Conservation (phyloP, 768 basidiomycete genomes). For the Gloeopeniophorella convolvens region DNA sequence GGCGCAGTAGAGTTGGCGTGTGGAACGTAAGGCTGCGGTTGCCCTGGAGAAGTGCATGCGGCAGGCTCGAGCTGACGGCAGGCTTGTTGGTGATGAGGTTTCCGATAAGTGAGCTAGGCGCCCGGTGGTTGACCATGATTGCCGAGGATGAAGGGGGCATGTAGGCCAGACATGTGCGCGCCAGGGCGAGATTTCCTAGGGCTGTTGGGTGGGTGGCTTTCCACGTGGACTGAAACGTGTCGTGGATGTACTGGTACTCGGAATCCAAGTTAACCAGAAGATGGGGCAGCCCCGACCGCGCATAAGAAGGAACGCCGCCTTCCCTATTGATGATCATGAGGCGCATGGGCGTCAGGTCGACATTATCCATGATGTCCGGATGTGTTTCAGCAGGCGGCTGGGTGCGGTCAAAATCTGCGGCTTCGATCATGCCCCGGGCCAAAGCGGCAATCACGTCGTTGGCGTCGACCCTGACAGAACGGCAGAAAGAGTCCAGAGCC, state of each 20-base stretch:
- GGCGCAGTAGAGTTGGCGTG: slow-evolving; percentile 89
- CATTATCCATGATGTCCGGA: slow-evolving; percentile 39
- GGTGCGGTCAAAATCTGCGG: slow-evolving; percentile 41
- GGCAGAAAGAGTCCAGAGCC: slow-evolving; percentile 85
- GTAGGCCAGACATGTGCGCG: slow-evolving; percentile 78
- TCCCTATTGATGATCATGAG: slow-evolving; percentile 97
- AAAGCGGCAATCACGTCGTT: slow-evolving; percentile 88
- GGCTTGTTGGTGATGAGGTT: slow-evolving; percentile 99
- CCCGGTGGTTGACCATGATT: slow-evolving; percentile 95
- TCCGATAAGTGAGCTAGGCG: slow-evolving; percentile 89
- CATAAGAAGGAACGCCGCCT: slow-evolving; percentile 96
- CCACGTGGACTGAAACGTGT: slow-evolving; percentile 82
- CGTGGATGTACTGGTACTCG: slow-evolving; percentile 77
- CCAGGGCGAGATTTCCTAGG: slow-evolving; percentile 77
- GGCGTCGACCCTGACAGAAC: slow-evolving; percentile 76
- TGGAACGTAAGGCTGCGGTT: slow-evolving; percentile 81
- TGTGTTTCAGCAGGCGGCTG: slow-evolving; percentile 30
- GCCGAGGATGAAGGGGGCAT: slow-evolving; percentile 95
- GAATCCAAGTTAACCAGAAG: slow-evolving; percentile 90
- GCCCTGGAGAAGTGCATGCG: slow-evolving; percentile 85
- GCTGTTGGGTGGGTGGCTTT: slow-evolving; percentile 72
- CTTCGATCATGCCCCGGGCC: slow-evolving; percentile 72
- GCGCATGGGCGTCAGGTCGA: slow-evolving; percentile 88
- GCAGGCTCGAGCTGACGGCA: slow-evolving; percentile 89
- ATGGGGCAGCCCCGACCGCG: slow-evolving; percentile 90